Evolutionary conservation across 495 filamentous ascomycete species (phyloP).

Genomic region (Massariosphaeria phaeospora): DNA sequence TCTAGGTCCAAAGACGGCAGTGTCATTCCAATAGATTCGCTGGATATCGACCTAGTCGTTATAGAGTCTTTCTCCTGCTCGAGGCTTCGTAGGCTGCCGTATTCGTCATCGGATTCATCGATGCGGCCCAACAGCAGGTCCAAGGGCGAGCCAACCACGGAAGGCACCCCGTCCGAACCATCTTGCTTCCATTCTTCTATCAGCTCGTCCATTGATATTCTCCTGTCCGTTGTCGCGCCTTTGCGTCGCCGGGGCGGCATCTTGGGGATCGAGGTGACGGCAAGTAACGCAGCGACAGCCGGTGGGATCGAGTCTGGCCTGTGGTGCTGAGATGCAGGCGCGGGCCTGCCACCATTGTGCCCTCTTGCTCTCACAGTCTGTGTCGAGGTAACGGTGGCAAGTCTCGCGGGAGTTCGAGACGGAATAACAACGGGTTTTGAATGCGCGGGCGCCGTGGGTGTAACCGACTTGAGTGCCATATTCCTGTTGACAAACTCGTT

Average conservation of each 20-base stretch:
- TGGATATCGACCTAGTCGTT: constrained; percentile 35
- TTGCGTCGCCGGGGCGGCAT: constrained; percentile 32
- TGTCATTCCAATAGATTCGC: constrained; percentile 39
- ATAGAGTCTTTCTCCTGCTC: constrained; percentile 30
- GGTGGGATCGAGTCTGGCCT: constrained; percentile 39
- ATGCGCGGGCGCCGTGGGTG: constrained; percentile 14
- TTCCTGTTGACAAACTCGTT: background rate
- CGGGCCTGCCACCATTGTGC: constrained; percentile 27
- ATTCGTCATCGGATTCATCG: constrained; percentile 35
- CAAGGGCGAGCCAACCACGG: constrained; percentile 36
- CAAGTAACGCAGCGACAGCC: constrained; percentile 44
- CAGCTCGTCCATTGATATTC: constrained; percentile 43
- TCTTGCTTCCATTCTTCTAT: constrained; percentile 42
- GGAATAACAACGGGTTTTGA: constrained; percentile 34
- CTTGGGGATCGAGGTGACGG: constrained; percentile 42
- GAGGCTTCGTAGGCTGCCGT: constrained; percentile 18
- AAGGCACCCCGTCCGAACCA: constrained; percentile 15
- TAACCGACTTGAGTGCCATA: background rate
- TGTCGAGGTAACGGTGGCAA: constrained; percentile 10
- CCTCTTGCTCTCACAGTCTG: constrained; percentile 30
- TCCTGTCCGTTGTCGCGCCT: constrained; percentile 17
- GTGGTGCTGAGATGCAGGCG: constrained; percentile 28
- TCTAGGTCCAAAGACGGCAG: constrained; percentile 40
- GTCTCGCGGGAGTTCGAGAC: constrained; percentile 18
- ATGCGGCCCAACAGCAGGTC: constrained; percentile 39